Evolutionary conservation across 78 protist genomes (phyloP).

Genomic region (Polysphondylium violaceum): DNA sequence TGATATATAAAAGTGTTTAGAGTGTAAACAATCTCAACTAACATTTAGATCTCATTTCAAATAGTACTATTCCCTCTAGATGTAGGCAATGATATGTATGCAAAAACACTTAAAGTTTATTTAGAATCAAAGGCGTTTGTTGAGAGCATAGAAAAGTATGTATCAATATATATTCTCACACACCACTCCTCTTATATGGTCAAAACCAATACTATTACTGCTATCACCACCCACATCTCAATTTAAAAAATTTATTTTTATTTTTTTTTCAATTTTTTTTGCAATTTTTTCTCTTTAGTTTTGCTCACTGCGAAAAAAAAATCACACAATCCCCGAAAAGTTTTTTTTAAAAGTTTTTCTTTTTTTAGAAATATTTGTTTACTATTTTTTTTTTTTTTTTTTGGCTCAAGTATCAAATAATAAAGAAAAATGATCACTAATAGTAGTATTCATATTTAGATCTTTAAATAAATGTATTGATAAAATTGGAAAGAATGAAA

Average conservation of each 20-base stretch:
- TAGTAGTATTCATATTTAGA: constrained; percentile 8
- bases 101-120: constrained; percentile 55
- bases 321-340: not conserved
- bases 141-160: constrained; percentile 64
- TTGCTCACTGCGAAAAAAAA: not conserved
- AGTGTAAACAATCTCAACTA: not conserved
- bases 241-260: not conserved
- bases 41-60: not conserved
- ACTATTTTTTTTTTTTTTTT: not conserved
- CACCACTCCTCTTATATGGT: no score
- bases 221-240: not conserved
- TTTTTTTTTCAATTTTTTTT: not conserved
- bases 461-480: constrained; percentile 61
- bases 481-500: constrained; percentile 65
- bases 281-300: not conserved
- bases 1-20: not conserved
- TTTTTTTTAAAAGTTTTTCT: not conserved
- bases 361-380: not conserved
- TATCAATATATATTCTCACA: not conserved
- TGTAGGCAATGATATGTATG: constrained; percentile 60
- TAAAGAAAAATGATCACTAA: not conserved
- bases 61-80: constrained; percentile 72
- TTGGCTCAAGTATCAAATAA: not conserved
- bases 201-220: not conserved
- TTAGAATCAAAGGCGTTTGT: constrained; percentile 41